Percentiles rank a stretch among this genome's conserved stretches.
These are phyloP conservation scores for Myrica gale DNA, from an alignment of 306 rosid genomes.

Conservation along the genomic window DNA sequence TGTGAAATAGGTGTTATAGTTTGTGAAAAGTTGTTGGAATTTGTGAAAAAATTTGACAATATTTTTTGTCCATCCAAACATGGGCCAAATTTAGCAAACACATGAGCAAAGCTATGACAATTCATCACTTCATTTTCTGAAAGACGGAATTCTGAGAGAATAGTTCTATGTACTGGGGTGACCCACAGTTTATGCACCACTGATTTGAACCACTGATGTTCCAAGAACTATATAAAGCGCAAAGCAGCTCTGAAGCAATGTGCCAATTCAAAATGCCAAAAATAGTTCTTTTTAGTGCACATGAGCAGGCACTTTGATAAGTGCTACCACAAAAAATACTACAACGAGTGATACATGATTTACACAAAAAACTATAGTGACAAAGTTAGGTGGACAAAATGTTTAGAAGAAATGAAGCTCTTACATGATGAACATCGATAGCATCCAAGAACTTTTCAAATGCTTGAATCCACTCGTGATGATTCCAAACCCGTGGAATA, in stretches of 20 bases:
- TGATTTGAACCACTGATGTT: not conserved
- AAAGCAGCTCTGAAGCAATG: not conserved
- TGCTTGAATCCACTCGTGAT: slow-evolving; percentile 89
- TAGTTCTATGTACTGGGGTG: not conserved
- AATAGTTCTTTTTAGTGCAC: not conserved
- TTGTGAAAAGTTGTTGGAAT: too few relatives aligned
- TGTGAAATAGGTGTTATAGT: too few relatives aligned
- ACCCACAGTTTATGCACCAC: not conserved
- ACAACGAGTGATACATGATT: slow-evolving; percentile 4
- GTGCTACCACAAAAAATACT: slow-evolving; percentile 15
- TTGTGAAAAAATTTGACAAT: too few relatives aligned
- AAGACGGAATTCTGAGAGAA: not conserved
- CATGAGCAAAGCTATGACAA: not conserved
- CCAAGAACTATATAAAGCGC: not conserved
- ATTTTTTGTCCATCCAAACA: too few relatives aligned
- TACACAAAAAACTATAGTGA: slow-evolving; percentile 16
- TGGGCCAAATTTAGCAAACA: too few relatives aligned
- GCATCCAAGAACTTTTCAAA: slow-evolving; percentile 99
- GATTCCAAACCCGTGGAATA: slow-evolving; percentile 93
- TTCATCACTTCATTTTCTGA: not conserved
- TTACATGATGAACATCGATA: slow-evolving; percentile 94
- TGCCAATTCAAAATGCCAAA: slow-evolving; percentile 15
- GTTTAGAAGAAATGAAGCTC: slow-evolving; percentile 25
- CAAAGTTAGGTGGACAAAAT: slow-evolving; percentile 8
- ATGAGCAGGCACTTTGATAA: not conserved